Base-by-base conservation (phyloP, 768 basidiomycete species). In the Agrocybe praecox region DNA sequence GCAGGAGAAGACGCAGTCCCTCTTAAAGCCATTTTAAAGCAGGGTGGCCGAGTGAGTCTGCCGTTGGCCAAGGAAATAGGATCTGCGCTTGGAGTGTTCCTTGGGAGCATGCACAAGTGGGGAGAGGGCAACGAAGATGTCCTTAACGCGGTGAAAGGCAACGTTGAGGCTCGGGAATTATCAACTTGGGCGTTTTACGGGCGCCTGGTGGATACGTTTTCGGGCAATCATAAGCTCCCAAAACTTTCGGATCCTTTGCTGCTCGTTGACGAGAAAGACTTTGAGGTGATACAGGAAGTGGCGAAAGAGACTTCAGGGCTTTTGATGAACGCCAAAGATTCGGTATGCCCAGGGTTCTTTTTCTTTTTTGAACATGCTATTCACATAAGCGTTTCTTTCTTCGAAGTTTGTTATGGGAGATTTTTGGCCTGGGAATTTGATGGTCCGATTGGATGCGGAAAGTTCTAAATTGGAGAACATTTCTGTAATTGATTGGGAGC, bases 391-490 rank as follows among this genome's bases (percentile, higher is more conserved):
- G n/a, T 24, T 44, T 47, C 4, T 53, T 42, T 7, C 1, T 17
- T 5, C 19, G 10, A 46, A 77, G 79, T 73, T 80, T 47, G 76
- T 79, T n/a, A 84, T 84, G 82, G 88, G 89, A 0, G 89, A 90
- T 66, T 85, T 89, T 61, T 90, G 88, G 87, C 81, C 88, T 1
- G 88, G 87, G 0, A 89, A 90, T 62, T 60, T 89, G 46, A 72
- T 88, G 58, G 61, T 88, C n/a, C 67, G 61, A 11, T 64, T 77
- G 11, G 68, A 68, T 47, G 64, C 63, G 6, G 64, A 69, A n/a
- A n/a, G n/a, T 1, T 73, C 72, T 12, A 55, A 61, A 1, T 61
- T 85, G 36, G 70, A 74, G 63, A 74, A 68, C 11, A 60, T 86
- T 10, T 77, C 72, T 42, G 72, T 88, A 33, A 61, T 89, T 45